Base-by-base conservation (phyloP, 164 flowering plant species). In the Magnolia kwangsiensis region DNA sequence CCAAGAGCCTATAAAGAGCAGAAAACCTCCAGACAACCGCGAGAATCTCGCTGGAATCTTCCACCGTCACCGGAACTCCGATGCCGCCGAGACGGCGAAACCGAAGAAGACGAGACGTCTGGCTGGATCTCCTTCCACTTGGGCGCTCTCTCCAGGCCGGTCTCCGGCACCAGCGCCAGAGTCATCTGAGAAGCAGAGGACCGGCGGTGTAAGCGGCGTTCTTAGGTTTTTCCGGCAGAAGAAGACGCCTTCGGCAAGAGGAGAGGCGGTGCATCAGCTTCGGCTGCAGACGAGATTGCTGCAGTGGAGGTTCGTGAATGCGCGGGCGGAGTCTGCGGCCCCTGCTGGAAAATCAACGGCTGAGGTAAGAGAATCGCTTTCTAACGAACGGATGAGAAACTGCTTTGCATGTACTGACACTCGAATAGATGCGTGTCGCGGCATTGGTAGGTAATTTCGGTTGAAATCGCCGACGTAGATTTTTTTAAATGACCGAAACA, bases 131-230 rank as follows among this genome's bases (percentile, higher is more conserved):
- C 90, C 91, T 2, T 90, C 95, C 2, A 94, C 95, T 0, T 92
- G 95, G 97, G 95, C 95, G 0, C 81, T 92, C 71, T 93, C 95
- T 3, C 91, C 95, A 0, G 92, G 94, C 7, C 75, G 94, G 61
- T 58, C 81, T 73, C 67, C 79, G 10, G 50, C 82, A 1, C 59
- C 77, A 10, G 58, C 68, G 11, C 66, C 71, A 29, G 77, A 51
- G 72, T 75, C 80, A 2, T 67, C 74, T 3, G 72, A 20, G 61
- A 76, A 72, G 77, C 64, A 45, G 45, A 83, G 81, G 73, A 50
- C 77, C 4, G 74, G 76, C 37, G 66, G 69, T 58, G 77, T 85
- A 18, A 80, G 83, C 74, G 87, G 90, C 8, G 90, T 94, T 68
- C 76, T 87, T 83, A 90, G 82, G 77, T 88, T 82, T 71, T 89